Percentiles rank a stretch among this genome's conserved stretches.
Evolutionary conservation across 2,329 filamentous ascomycete species (phyloP).

Genomic region (Samsoniella hepiali): DNA sequence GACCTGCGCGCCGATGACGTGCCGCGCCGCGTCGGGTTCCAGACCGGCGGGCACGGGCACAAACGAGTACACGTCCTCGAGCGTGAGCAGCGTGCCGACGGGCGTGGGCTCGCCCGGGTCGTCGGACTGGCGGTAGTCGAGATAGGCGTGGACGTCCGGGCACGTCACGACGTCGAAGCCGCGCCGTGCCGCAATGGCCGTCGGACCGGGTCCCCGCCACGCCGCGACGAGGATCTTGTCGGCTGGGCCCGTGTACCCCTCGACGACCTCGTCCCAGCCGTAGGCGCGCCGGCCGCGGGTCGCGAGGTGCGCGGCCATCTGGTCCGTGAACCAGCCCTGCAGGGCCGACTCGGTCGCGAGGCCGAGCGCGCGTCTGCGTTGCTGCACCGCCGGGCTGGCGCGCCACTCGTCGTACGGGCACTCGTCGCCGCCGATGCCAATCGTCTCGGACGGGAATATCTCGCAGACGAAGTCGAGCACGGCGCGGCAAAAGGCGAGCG

Average conservation of each 20-base stretch:
- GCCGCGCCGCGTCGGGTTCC: conserved; percentile 11
- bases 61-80: conserved; percentile 20
- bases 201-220: conserved; percentile 21
- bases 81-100: conserved; percentile 18
- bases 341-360: conserved; percentile 19
- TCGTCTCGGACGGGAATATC: conserved; percentile 20
- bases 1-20: conserved; percentile 22
- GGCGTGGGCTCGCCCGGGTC: conserved; percentile 22
- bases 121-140: conserved; percentile 24
- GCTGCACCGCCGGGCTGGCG: conserved; percentile 18
- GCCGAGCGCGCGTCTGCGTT: conserved; percentile 19
- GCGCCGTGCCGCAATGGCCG: conserved; percentile 20
- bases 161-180: conserved; percentile 22
- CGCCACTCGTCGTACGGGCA: conserved; percentile 24
- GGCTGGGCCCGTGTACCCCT: conserved; percentile 18
- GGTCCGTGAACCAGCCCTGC: conserved; percentile 22
- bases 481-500: conserved; percentile 21
- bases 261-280: conserved; percentile 23
- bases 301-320: conserved; percentile 21
- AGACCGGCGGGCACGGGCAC: conserved; percentile 20
- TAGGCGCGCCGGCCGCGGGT: conserved; percentile 20
- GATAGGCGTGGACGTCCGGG: conserved; percentile 21
- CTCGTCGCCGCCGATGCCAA: conserved; percentile 23
- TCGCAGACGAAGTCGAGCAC: conserved; percentile 20
- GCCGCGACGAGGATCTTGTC: conserved; percentile 20